Conservation (phyloP, 2,329 filamentous ascomycete species). For the Penicillium sp. region DNA sequence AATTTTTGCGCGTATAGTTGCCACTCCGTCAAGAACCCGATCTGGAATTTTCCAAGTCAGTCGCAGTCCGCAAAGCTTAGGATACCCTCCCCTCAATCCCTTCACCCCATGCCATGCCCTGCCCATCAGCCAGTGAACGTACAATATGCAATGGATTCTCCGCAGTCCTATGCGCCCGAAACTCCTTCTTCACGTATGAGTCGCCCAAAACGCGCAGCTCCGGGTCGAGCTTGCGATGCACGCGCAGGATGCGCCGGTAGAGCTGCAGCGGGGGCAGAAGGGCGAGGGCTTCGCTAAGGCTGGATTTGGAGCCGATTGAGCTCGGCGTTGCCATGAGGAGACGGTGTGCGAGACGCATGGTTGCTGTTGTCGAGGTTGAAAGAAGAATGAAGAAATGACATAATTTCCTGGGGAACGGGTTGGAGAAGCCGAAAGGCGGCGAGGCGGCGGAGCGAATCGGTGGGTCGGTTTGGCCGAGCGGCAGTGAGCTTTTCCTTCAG, state of each 20-base stretch:
- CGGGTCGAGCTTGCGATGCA: constrained; percentile 74
- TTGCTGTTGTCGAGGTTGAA: constrained; percentile 14
- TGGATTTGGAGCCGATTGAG: constrained; percentile 45
- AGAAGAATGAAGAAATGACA: constrained; percentile 24
- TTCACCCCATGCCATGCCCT: not conserved
- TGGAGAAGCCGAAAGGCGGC: constrained; percentile 28
- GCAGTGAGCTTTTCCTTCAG: not conserved
- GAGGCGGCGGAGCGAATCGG: constrained; percentile 24
- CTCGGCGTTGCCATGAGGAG: constrained; percentile 48
- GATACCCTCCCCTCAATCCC: not conserved
- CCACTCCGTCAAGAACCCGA: constrained; percentile 96
- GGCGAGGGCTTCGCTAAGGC: constrained; percentile 59
- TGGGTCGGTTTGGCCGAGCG: constrained; percentile 8
- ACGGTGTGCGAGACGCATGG: constrained; percentile 43
- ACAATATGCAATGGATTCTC: constrained; percentile 94
- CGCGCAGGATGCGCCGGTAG: constrained; percentile 83
- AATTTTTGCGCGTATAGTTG: constrained; percentile 91
- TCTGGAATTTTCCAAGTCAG: constrained; percentile 54
- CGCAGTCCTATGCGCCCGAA: constrained; percentile 76
- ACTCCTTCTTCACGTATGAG: constrained; percentile 91
- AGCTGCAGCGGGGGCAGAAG: constrained; percentile 85
- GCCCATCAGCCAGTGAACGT: constrained; percentile 38
- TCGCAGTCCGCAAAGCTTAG: not conserved
- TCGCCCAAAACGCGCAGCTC: constrained; percentile 85
- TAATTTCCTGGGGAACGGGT: constrained; percentile 25